Evolutionary conservation across 306 rosid species (phyloP), one percentile per base, ranked within the genome.

Genomic region (Vachellia pachyceras): DNA sequence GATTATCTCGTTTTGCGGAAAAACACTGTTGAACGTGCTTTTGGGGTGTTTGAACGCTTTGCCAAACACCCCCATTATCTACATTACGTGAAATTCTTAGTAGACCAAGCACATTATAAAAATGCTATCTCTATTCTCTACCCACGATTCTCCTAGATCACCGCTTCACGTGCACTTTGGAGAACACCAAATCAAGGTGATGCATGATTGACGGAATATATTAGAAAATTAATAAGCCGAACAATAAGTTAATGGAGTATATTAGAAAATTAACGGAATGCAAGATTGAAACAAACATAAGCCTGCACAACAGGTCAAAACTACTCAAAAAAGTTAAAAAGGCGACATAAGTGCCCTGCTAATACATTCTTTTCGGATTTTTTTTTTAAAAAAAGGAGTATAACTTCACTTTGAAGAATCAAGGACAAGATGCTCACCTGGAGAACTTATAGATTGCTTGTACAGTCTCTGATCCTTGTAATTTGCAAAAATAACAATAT

Each of bases 391-490:
- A 20, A 8, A n/a, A 10, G 37, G 1, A 39, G 25, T 42, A 76
- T 35, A 17, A n/a, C 25, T 65, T 46, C 50, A 12, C 23, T 65
- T 73, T 17, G 25, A 42, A 70, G 71, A 69, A 29, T 44, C 3
- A 50, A 45, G 23, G 40, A 54, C 7, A 74, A 81, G 61, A 15
- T 6, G 25, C 83, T 70, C 33, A 89, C 98, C 93, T 39, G 35
- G 82, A 61, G 91, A 81, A 83, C 68, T 57, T 57, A 92, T 22
- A 10, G 86, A 88, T 75, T 95, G 99, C 88, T 83, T 86, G 88
- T 93, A 92, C 60, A 96, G 87, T 47, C 98, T 89, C 81, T 96
- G 99, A 75, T 96, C 99, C 85, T 89, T 87, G 84, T 92, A 93
- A 78, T 96, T 96, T 4, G 94, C 87, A 81, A 96, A 93, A 78